Conservation (phyloP, 2,329 filamentous ascomycete genomes). For the Paracoccidioides lutzii region DNA sequence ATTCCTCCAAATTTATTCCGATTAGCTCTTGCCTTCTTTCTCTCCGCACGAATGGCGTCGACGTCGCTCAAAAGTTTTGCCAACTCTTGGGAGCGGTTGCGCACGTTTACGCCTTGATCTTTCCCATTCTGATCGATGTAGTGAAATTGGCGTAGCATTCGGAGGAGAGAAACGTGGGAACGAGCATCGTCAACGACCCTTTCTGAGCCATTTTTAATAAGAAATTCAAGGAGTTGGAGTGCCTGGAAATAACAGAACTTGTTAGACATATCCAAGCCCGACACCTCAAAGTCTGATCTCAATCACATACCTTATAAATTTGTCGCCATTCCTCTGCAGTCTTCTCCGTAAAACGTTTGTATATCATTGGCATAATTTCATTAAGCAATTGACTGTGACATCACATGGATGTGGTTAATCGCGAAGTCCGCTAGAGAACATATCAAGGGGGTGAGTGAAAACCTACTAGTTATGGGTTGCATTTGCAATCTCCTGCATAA, state of each 20-base stretch:
- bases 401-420: slow-evolving; percentile 4
- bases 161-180: slow-evolving; percentile 84
- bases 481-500: slow-evolving; percentile 97
- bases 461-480: slow-evolving; percentile 95
- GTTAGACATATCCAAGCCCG: neutral
- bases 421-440: slow-evolving; percentile 7
- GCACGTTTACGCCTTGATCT: slow-evolving; percentile 94
- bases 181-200: slow-evolving; percentile 93
- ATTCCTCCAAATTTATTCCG: slow-evolving; percentile 93
- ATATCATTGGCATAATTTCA: slow-evolving; percentile 99
- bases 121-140: slow-evolving; percentile 94
- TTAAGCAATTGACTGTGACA: slow-evolving; percentile 72
- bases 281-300: neutral
- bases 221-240: slow-evolving; percentile 62
- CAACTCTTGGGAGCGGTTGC: slow-evolving; percentile 90
- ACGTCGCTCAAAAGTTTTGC: slow-evolving; percentile 79
- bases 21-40: slow-evolving; percentile 81
- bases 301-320: slow-evolving; percentile 70
- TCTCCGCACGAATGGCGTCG: slow-evolving; percentile 41
- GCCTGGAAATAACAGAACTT: slow-evolving; percentile 29
- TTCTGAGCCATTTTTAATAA: slow-evolving; percentile 97
- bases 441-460: neutral
- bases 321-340: slow-evolving; percentile 96
- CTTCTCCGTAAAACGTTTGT: slow-evolving; percentile 98
- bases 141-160: slow-evolving; percentile 98